Conservation (phyloP, 202 grass and related monocot genomes). For the Digitaria exilis region DNA sequence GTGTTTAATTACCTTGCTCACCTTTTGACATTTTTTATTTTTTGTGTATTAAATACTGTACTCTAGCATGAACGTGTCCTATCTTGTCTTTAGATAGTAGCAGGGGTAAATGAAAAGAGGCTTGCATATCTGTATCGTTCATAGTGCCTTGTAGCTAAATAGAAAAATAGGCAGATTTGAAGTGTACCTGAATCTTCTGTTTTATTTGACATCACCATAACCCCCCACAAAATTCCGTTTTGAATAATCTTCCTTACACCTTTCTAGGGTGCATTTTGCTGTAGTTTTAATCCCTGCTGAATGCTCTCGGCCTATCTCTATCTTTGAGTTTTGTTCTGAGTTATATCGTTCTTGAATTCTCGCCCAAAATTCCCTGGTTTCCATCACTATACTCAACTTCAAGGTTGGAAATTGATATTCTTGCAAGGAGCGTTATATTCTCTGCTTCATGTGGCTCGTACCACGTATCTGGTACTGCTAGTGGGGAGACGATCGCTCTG, state of each 20-base stretch:
- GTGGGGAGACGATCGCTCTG: background rate
- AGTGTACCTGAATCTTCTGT: constrained; percentile 34
- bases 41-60: constrained; percentile 50
- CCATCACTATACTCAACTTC: background rate
- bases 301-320: background rate
- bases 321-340: background rate
- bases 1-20: constrained; percentile 47
- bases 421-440: background rate
- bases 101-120: constrained; percentile 40
- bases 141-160: constrained; percentile 40
- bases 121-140: constrained; percentile 5
- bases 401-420: background rate
- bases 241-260: background rate
- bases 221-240: background rate
- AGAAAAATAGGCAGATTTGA: constrained; percentile 46
- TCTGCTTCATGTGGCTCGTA: background rate
- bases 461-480: background rate
- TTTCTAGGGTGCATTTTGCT: background rate
- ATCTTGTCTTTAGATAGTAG: constrained; percentile 35
- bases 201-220: constrained; percentile 9
- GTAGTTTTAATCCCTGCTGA: background rate
- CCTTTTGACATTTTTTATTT: constrained; percentile 37
- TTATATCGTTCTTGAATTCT: no score
- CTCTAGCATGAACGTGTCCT: constrained; percentile 35
- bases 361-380: background rate